Evolutionary conservation across 805 yeast species (phyloP).

Genomic region (Candida pini): DNA sequence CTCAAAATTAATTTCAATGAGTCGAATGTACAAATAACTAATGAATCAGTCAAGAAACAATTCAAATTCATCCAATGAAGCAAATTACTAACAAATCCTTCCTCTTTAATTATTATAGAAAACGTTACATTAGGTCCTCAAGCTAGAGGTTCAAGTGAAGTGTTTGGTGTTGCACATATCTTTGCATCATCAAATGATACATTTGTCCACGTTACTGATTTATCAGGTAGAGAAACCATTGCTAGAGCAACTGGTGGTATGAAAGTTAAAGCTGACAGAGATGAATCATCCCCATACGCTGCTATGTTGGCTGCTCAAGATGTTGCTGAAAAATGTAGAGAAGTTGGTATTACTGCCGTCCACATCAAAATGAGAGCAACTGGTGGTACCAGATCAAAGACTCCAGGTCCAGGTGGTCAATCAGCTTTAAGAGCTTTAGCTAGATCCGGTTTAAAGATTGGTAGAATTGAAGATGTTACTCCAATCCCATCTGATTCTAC

Average conservation of each 20-base stretch:
- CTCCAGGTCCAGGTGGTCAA: conserved; percentile 99
- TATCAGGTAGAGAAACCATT: conserved; percentile 99
- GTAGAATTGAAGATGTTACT: conserved; percentile 99
- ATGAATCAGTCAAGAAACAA: too few relatives aligned
- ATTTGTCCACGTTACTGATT: conserved; percentile 98
- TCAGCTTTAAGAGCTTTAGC: conserved; percentile 98
- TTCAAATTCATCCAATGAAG: too few relatives aligned
- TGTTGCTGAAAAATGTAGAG: conserved; percentile 98
- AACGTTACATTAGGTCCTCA: conserved; percentile 73
- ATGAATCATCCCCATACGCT: conserved; percentile 99
- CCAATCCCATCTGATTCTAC: conserved; percentile 99
- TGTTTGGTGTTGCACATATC: conserved; percentile 99
- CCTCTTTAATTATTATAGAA: conserved; percentile 27
- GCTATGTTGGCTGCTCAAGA: conserved; percentile 99
- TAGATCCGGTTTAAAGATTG: conserved; percentile 99
- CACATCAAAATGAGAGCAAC: conserved; percentile 99
- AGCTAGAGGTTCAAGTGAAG: conserved; percentile 96
- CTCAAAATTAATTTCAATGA: too few relatives aligned
- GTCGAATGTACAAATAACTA: too few relatives aligned
- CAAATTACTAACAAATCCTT: neutral
- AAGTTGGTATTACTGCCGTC: conserved; percentile 99
- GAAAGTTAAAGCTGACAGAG: conserved; percentile 99
- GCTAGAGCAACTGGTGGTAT: conserved; percentile 99
- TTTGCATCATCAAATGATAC: conserved; percentile 99
- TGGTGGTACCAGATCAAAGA: conserved; percentile 99